Evolutionary conservation across 805 yeast species (phyloP), one percentile per base, ranked within the genome.

Genomic region (Tetrapisispora nanseiensis): DNA sequence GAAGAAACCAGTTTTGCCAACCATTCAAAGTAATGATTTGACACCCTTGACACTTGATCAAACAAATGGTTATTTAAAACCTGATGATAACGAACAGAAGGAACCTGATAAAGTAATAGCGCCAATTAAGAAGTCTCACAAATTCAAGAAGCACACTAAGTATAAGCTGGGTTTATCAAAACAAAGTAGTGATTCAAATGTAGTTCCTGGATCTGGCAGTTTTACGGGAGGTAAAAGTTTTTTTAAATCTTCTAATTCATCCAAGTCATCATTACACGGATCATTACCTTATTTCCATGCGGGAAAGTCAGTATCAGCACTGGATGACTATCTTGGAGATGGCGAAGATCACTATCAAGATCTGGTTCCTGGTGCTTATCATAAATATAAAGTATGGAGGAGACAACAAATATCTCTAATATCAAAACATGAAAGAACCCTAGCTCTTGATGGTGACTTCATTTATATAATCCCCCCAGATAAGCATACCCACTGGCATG

Each of bases 361-460:
- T 39, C 44, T 62, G 31, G 51, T 60, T 13, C 65, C 67, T 5
- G 72, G 81, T 3, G 77, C 86, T 4, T 86, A 86, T 56, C 81
- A 81, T 56, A 83, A 83, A 53, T 90, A 87, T 75, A 80, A 76
- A 15, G 95, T 90, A 0, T 85, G 86, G 84, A 72, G 97, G 54
- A 76, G 92, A 46, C 90, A 89, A 52, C 89, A 87, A 19, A 75
- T 82, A 78, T 80, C 94, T 0, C 79, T 90, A 49, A 76, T 83
- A 45, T 57, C 50, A 37, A 72, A 87, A 41, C 85, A 85, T 46
- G 95, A 87, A 52, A 76, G 92, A 52, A 76, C 87, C 1, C 68
- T 90, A 26, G 87, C 92, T 1, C 76, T 90, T 30, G 97, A 90
- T 61, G 97, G 97, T n/a, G 95, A 86, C 52, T 87, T 86, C 54